Conservation (phyloP, 2,329 filamentous ascomycete genomes). For the Clathrospora elynae region DNA sequence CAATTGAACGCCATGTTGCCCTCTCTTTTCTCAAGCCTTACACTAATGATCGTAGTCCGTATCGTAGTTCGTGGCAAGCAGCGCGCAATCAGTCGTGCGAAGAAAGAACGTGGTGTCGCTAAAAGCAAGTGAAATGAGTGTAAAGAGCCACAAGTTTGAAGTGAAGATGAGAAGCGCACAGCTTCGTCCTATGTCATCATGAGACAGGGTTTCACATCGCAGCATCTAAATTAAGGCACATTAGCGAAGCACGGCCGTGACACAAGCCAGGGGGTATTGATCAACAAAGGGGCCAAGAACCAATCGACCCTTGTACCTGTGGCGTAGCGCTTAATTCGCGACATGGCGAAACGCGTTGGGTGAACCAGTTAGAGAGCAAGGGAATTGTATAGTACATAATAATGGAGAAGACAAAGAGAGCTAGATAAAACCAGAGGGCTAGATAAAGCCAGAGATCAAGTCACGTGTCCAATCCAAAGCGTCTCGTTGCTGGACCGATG, state of each 20-base stretch:
- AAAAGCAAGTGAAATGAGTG: too few relatives aligned
- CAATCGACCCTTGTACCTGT: constrained; percentile 27
- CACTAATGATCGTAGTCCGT: background rate
- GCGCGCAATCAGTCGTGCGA: background rate
- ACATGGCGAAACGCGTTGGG: constrained; percentile 38
- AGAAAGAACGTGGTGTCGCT: background rate
- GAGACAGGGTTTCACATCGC: constrained; percentile 16
- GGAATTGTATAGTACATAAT: too few relatives aligned
- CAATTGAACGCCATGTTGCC: constrained; percentile 43
- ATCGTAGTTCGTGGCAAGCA: background rate
- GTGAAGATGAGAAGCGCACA: constrained; percentile 13
- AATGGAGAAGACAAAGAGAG: too few relatives aligned
- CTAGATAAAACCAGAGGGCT: too few relatives aligned
- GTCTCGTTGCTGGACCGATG: too few relatives aligned
- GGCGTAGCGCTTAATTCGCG: constrained; percentile 39
- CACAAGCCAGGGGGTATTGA: constrained; percentile 22
- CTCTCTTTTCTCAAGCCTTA: background rate
- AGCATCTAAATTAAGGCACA: constrained; percentile 25
- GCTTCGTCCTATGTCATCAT: constrained; percentile 32
- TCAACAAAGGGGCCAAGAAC: constrained; percentile 25
- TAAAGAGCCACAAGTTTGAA: too few relatives aligned
- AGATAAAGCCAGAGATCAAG: too few relatives aligned
- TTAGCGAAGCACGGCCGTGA: constrained; percentile 24
- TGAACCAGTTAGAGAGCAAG: constrained; percentile 22
- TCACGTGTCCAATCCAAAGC: too few relatives aligned